Base-by-base conservation (phyloP, 768 basidiomycete genomes). In the Leccinum uliginosum region DNA sequence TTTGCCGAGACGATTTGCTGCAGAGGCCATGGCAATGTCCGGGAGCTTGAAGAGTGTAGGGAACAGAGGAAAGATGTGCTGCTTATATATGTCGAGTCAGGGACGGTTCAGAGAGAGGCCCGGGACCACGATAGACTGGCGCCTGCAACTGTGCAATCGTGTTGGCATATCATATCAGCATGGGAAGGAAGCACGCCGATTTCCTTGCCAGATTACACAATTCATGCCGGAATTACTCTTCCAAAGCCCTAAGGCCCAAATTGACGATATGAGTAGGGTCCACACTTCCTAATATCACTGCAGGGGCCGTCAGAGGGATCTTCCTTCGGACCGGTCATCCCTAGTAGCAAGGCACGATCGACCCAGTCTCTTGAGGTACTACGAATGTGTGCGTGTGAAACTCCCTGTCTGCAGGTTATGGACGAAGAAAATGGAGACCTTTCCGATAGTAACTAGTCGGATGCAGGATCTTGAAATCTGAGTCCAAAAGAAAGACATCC, bases 401-500 rank as follows among this genome's bases (percentile, higher is more conserved):
- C 51, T 65, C 65, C 51, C 60, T 68, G 54, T 59, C 72, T 43
- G 60, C 69, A n/a, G n/a, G n/a, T n/a, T n/a, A n/a, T 14, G 74
- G 70, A 55, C 83, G 81, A 57, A 88, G 70, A 21, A 94, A 73
- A 61, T 85, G 84, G 29, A 98, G 73, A 5, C 92, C 91, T 64
- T 91, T 88, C 15, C 94, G 85, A 66, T 94, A 93, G 62, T 89
- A 89, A 32, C 96, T 81, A 66, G 83, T 87, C 2, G 96, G 96
- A n/a, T 91, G 83, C 66, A 93, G 85, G 54, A 98, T 93, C 51
- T 79, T 78, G 67, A 99, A 98, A 66, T 93, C 88, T 1, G 82
- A 74, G 69, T 98, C 96, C 51, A 98, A 75, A 40, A 98, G 78
- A 73, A 99, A 96, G 12, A 98, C 94, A 57, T 98, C 96, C 84